These are phyloP conservation scores for Ophiostoma sp. DNA, from an alignment of 2,329 filamentous ascomycete genomes.

Conservation along the genomic window DNA sequence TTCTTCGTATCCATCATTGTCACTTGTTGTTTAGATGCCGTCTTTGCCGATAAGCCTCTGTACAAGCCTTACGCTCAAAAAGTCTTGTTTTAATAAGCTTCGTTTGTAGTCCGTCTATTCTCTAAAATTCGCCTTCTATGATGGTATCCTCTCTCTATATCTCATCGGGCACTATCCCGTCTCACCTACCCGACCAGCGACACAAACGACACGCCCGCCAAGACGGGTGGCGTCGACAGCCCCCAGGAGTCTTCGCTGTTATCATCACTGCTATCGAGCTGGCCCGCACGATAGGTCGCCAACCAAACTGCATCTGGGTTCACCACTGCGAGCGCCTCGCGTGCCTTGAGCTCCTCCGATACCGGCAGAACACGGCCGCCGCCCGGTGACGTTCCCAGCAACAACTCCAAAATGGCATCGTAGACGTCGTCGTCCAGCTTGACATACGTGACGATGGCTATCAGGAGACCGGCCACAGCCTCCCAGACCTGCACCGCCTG, in stretches of 20 bases:
- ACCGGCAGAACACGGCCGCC: constrained; percentile 39
- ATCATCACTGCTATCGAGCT: constrained; percentile 39
- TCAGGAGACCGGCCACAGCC: constrained; percentile 59
- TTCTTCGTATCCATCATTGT: background rate
- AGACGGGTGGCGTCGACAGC: constrained; percentile 24
- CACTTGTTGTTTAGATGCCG: background rate
- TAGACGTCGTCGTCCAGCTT: constrained; percentile 67
- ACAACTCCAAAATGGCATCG: constrained; percentile 67
- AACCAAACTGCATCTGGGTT: constrained; percentile 81
- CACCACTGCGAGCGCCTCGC: constrained; percentile 58
- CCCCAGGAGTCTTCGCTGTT: background rate
- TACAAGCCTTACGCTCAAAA: background rate
- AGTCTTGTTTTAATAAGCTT: background rate
- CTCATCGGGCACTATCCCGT: background rate
- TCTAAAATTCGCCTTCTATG: background rate
- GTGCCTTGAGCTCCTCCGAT: constrained; percentile 49
- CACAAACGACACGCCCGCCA: constrained; percentile 29
- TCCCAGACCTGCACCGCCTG: constrained; percentile 66
- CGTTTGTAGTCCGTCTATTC: background rate
- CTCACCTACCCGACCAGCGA: background rate
- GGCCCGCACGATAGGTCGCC: constrained; percentile 43
- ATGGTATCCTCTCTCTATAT: background rate
- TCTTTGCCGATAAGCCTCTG: background rate
- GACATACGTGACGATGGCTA: constrained; percentile 62
- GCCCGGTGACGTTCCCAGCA: constrained; percentile 52